Conservation (phyloP, 176 grass and related monocot genomes). For the Triticum dicoccoides region DNA sequence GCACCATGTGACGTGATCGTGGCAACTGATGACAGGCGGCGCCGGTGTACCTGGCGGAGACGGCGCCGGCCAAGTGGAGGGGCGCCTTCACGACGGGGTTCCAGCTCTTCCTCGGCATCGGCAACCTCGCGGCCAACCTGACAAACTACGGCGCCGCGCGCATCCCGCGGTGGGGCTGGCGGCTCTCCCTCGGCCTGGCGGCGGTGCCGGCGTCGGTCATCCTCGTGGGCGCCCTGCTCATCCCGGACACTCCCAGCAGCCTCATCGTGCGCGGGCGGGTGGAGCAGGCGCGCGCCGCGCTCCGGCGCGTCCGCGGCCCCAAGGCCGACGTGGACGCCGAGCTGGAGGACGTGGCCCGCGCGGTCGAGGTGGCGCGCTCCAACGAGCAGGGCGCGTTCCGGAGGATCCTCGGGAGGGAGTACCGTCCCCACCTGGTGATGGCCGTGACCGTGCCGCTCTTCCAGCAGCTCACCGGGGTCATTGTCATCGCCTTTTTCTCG, state of each 20-base stretch:
- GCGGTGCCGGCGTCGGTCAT: constrained; percentile 47
- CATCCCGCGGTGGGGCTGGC: constrained; percentile 58
- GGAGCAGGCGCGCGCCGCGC: constrained; percentile 47
- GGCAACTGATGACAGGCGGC: constrained; percentile 50
- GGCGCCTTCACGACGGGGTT: constrained; percentile 70
- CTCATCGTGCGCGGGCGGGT: constrained; percentile 42
- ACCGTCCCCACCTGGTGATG: constrained; percentile 59
- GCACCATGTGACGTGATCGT: not conserved
- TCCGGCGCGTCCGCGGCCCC: constrained; percentile 38
- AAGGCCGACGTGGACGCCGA: constrained; percentile 55
- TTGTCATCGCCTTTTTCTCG: constrained; percentile 66
- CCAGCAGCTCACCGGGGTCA: constrained; percentile 73
- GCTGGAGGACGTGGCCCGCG: constrained; percentile 39
- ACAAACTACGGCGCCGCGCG: constrained; percentile 56
- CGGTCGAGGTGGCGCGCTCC: constrained; percentile 19
- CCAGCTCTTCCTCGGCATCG: constrained; percentile 61
- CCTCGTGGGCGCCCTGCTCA: constrained; percentile 38
- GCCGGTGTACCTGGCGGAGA: constrained; percentile 75
- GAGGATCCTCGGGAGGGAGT: constrained; percentile 43
- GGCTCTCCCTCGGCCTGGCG: constrained; percentile 59
- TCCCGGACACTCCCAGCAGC: constrained; percentile 65
- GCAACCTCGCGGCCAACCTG: constrained; percentile 53
- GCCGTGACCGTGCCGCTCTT: constrained; percentile 62
- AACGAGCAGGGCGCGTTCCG: constrained; percentile 54
- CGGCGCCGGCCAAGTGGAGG: constrained; percentile 52